Base-by-base conservation (phyloP, 225 moss, liverwort and hornwort species). In the Bryoerythrophyllum caledonicum region DNA sequence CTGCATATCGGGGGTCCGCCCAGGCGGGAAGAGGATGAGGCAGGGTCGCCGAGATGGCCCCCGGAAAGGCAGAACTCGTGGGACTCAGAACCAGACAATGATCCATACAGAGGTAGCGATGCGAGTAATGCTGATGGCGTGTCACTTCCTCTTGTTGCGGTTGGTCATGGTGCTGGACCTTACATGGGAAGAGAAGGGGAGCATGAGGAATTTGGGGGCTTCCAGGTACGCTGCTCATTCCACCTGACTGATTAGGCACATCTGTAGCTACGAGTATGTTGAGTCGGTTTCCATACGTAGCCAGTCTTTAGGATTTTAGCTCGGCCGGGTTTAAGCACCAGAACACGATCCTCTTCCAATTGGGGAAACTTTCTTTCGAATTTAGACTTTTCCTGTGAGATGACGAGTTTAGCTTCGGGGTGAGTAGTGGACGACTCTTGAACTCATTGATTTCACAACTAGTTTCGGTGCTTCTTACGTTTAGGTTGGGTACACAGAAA, bases 1-100 rank as follows among this genome's bases (percentile, higher is more conserved):
- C 60, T 97, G 54, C 91, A 91, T 44, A 85, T 96, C 65, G 90
- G 94, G 27, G 70, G 63, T 30, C 79, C 63, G 41, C 78, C 63
- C 10, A 83, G 83, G 63, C 82, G 86, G 63, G 90, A 90, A 19
- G 90, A 88, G 20, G 77, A 76, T 25, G 87, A 86, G 6, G 32
- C 78, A 58, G 73, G 72, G 34, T 82, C 76, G 21, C 76, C 71
- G 0, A 54, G 65, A 71, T 77, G 81, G 80, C 68, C 69, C 52
- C 85, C 83, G 2, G 85, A 88, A 70, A 60, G 88, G 53, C 85
- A 88, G 51, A 88, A 85, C 16, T 88, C 88, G 0, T 88, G 88
- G 83, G 88, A 77, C 12, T 80, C 86, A 17, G 72, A 84, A 27
- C 83, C 83, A 65, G 87, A 83, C 4, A 78, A 44, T 56, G 87